phyloP scores from a whole-genome alignment of 768 basidiomycete genomes.

The Cystobasidium tubakii region DNA sequence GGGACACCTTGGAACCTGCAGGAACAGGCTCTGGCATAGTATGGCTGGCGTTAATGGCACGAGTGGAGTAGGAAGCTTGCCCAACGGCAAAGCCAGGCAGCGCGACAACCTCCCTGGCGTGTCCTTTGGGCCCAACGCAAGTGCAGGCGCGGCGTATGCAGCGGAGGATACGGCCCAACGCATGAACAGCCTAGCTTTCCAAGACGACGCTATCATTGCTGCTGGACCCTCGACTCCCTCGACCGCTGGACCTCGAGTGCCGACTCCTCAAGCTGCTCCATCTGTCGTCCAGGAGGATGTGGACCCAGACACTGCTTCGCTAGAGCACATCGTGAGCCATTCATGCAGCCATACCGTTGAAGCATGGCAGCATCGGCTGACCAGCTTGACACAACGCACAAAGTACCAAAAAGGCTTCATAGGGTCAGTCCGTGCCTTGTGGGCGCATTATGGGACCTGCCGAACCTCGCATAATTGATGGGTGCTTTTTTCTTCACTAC shows the following conservation, averaged over 20 bases:
- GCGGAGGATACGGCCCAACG: background rate
- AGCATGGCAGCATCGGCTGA: background rate
- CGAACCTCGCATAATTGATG: background rate
- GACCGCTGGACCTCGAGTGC: background rate
- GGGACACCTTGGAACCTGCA: background rate
- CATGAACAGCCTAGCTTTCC: background rate
- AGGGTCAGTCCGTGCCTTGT: constrained; percentile 1
- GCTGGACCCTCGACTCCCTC: background rate
- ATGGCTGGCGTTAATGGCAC: background rate
- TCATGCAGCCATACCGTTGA: background rate
- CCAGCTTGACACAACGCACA: no score
- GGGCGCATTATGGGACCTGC: no score
- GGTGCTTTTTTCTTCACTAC: background rate
- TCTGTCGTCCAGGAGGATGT: background rate
- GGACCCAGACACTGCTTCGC: background rate
- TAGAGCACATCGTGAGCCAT: constrained; percentile 26
- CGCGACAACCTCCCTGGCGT: background rate
- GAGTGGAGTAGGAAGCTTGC: background rate
- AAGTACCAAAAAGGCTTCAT: constrained; percentile 35
- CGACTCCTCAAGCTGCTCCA: background rate
- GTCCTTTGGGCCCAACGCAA: background rate
- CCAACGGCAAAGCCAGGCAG: constrained; percentile 10
- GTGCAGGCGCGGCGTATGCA: background rate
- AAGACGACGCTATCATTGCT: constrained; percentile 10
- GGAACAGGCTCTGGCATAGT: background rate